These are phyloP conservation scores for Metarhizium rileyi DNA, from an alignment of 2,329 filamentous ascomycete species.

Conservation along the genomic window DNA sequence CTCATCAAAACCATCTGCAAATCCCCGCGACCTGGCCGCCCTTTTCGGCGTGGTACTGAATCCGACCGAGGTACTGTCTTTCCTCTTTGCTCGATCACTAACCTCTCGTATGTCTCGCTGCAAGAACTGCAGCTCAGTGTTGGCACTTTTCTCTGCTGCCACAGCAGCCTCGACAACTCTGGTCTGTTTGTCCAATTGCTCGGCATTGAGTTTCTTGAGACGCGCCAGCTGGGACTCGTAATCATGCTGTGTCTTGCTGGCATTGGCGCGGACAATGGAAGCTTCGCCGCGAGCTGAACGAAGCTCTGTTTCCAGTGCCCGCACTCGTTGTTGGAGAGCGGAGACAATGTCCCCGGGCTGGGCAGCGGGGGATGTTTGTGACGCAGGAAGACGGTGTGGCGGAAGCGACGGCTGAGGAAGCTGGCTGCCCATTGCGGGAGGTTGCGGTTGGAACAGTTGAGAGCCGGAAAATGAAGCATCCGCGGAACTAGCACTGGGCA, in stretches of 20 bases:
- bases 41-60: conserved; percentile 50
- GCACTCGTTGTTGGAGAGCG: conserved; percentile 42
- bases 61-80: conserved; percentile 22
- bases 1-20: conserved; percentile 72
- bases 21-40: conserved; percentile 41
- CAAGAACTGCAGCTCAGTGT: conserved; percentile 63
- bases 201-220: conserved; percentile 53
- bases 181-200: conserved; percentile 54
- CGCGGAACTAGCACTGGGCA: conserved; percentile 8
- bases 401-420: conserved; percentile 28
- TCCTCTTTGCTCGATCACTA: conserved; percentile 36
- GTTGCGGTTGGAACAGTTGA: conserved; percentile 21
- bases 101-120: conserved; percentile 61
- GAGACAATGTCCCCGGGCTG: conserved; percentile 28
- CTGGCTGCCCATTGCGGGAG: conserved; percentile 28
- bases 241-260: conserved; percentile 49
- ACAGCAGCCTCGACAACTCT: conserved; percentile 54
- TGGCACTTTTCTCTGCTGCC: conserved; percentile 53
- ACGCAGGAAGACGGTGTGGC: conserved; percentile 14
- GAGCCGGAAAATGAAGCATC: conserved; percentile 18
- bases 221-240: conserved; percentile 53
- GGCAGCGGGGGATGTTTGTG: conserved; percentile 15
- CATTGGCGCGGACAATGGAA: conserved; percentile 63
- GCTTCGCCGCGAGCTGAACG: conserved; percentile 60
- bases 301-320: conserved; percentile 45